Evolutionary conservation across 1,284 basidiomycete genomes (phyloP).

Genomic region (Pisolithus thermaeus): DNA sequence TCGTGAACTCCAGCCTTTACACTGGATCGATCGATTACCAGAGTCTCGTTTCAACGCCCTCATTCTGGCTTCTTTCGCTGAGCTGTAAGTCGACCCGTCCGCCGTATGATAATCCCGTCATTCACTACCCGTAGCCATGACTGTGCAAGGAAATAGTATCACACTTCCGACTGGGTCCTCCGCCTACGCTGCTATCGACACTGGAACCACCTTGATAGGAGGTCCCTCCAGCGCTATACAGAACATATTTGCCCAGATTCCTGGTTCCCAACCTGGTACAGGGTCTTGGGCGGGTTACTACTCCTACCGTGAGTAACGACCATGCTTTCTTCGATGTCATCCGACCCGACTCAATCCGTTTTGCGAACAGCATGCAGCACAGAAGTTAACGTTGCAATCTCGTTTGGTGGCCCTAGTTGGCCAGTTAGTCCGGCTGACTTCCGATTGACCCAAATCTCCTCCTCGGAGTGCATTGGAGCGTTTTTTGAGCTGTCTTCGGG

Average conservation of each 20-base stretch:
- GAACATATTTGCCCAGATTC: constrained; percentile 71
- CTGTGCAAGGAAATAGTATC: constrained; percentile 53
- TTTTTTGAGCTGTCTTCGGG: constrained; percentile 69
- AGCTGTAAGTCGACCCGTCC: constrained; percentile 33
- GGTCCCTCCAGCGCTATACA: constrained; percentile 62
- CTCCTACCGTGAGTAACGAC: constrained; percentile 50
- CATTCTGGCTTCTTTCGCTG: constrained; percentile 64
- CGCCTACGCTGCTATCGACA: constrained; percentile 70
- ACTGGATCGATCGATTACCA: constrained; percentile 78
- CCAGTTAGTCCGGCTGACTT: constrained; percentile 76
- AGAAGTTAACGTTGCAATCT: constrained; percentile 58
- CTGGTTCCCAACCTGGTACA: constrained; percentile 53
- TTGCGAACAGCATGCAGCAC: constrained; percentile 61
- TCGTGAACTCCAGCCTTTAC: constrained; percentile 63
- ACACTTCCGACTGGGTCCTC: constrained; percentile 38
- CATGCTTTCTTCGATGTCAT: neutral
- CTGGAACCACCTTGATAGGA: constrained; percentile 89
- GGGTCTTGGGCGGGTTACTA: constrained; percentile 73
- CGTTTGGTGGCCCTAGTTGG: constrained; percentile 72
- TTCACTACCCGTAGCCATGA: constrained; percentile 36
- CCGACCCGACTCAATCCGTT: neutral
- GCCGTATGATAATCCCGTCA: neutral
- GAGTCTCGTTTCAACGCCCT: constrained; percentile 41
- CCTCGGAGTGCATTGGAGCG: constrained; percentile 70
- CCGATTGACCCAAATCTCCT: constrained; percentile 47